These are phyloP conservation scores for Colletotrichum sp. DNA, from an alignment of 2,329 filamentous ascomycete species.

Conservation along the genomic window DNA sequence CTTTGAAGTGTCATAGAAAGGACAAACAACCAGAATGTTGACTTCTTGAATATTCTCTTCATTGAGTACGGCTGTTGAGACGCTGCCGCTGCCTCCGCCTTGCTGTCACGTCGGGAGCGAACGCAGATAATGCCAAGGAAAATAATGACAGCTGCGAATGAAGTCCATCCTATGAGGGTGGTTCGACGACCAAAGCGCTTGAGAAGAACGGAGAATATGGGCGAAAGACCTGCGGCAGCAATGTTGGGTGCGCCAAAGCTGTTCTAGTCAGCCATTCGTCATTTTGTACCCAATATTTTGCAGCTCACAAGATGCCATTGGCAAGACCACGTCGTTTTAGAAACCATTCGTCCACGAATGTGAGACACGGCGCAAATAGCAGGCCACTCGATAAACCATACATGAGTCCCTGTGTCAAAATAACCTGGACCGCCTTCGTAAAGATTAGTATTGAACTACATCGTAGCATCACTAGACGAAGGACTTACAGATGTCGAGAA, in stretches of 20 bases:
- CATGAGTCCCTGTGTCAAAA: not conserved
- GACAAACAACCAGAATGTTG: not conserved
- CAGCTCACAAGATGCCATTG: slow-evolving; percentile 34
- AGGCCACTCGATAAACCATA: slow-evolving; percentile 28
- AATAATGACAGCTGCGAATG: not conserved
- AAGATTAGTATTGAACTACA: not conserved
- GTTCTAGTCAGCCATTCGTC: not conserved
- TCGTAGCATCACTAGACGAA: too few relatives aligned
- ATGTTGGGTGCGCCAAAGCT: slow-evolving; percentile 1
- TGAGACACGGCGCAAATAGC: slow-evolving; percentile 41
- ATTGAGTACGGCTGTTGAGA: not conserved
- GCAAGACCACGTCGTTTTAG: slow-evolving; percentile 39
- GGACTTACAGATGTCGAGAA: not conserved
- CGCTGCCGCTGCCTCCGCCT: not conserved
- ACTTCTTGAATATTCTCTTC: not conserved
- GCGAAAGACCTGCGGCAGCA: not conserved
- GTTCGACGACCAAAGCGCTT: not conserved
- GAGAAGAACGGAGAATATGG: not conserved
- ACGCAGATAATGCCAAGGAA: not conserved
- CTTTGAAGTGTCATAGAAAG: not conserved
- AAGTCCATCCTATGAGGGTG: not conserved
- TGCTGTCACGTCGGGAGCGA: not conserved
- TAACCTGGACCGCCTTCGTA: not conserved
- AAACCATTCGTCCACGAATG: slow-evolving; percentile 48
- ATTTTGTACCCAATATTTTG: accelerated